These are phyloP conservation scores for Beta vulgaris DNA, from an alignment of 148 eudicot genomes.

Conservation along the genomic window DNA sequence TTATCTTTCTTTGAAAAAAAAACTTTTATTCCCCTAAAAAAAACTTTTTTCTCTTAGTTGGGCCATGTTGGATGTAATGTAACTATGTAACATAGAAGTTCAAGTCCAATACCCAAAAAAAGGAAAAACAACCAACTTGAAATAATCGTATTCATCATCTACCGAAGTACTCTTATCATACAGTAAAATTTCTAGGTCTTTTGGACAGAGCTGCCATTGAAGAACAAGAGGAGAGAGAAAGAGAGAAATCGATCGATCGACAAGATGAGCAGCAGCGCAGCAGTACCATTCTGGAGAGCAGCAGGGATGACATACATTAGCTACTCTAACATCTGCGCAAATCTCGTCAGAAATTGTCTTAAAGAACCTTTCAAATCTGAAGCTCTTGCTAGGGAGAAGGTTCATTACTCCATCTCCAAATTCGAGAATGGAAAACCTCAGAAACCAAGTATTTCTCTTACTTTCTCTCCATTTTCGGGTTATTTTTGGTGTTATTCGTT, in stretches of 20 bases:
- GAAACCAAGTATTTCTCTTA: conserved; percentile 56
- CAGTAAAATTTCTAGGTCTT: background rate
- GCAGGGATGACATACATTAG: conserved; percentile 96
- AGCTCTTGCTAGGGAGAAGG: conserved; percentile 67
- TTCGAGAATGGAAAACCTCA: conserved; percentile 71
- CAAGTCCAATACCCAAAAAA: background rate
- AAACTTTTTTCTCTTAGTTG: background rate
- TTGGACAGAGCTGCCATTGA: background rate
- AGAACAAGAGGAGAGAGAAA: background rate
- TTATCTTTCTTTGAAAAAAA: no score
- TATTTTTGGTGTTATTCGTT: background rate
- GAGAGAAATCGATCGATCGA: background rate
- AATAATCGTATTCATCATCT: background rate
- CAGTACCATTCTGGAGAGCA: conserved; percentile 90
- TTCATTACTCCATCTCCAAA: conserved; percentile 68
- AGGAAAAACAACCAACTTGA: background rate
- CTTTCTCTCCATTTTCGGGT: background rate
- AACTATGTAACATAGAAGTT: background rate
- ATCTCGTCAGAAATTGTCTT: conserved; percentile 78
- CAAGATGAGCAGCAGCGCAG: conserved; percentile 41
- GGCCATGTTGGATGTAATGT: no score
- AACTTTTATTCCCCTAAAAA: no score
- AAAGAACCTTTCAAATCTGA: conserved; percentile 82
- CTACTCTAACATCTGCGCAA: conserved; percentile 91
- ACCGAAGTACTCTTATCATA: background rate